Percentiles rank a stretch among this genome's conserved stretches.
phyloP scores from a whole-genome alignment of 306 rosid genomes.

The Cicer pinnatifidum region DNA sequence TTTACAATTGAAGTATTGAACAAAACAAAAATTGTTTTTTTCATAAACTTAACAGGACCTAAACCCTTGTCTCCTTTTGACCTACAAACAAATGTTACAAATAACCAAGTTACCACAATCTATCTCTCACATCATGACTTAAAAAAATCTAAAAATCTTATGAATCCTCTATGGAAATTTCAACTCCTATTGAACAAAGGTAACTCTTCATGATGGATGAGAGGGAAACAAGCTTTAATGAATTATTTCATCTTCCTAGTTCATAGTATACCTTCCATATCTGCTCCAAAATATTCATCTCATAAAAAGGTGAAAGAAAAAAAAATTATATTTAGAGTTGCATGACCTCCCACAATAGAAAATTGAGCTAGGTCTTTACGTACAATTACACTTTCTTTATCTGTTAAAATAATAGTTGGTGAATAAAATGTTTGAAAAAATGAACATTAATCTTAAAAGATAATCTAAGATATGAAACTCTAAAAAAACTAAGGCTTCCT shows the following conservation, averaged over 20 bases:
- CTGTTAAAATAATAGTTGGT: not conserved
- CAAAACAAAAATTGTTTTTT: not conserved
- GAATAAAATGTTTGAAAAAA: not conserved
- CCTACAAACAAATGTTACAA: conserved; percentile 13
- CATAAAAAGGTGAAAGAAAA: not conserved
- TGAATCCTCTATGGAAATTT: not conserved
- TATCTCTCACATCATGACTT: not conserved
- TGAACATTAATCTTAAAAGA: not conserved
- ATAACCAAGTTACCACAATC: not conserved
- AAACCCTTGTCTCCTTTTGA: not conserved
- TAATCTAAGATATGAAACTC: not conserved
- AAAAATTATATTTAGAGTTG: not conserved
- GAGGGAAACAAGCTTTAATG: conserved; percentile 13
- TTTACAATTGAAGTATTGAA: not conserved
- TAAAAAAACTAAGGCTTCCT: too few relatives aligned
- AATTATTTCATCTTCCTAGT: conserved; percentile 15
- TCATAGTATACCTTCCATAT: conserved; percentile 11
- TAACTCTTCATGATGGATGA: conserved; percentile 26
- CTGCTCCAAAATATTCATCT: not conserved
- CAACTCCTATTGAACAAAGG: conserved; percentile 11
- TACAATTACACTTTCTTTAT: not conserved
- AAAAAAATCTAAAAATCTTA: not conserved
- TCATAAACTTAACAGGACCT: not conserved
- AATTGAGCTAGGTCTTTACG: not conserved
- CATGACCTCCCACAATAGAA: conserved; percentile 7